phyloP scores from a whole-genome alignment of 2,329 filamentous ascomycete genomes.

The Aspergillus terreus region DNA sequence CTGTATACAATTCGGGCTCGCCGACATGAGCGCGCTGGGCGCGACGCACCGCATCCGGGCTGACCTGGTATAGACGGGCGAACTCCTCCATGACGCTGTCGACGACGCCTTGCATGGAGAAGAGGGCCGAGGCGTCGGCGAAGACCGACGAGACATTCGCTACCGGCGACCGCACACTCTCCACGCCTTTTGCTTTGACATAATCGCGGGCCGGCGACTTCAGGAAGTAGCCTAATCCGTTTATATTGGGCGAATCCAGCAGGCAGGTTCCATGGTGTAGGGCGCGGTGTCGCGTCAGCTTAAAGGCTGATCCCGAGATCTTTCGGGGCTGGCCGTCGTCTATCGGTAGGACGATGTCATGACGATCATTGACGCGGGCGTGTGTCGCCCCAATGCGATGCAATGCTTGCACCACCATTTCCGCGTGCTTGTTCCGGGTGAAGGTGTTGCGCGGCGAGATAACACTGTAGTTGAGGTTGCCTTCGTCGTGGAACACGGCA shows the following conservation, averaged over 20 bases:
- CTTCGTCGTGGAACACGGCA: conserved; percentile 87
- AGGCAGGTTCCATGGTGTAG: conserved; percentile 93
- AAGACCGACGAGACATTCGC: conserved; percentile 67
- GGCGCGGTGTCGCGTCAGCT: conserved; percentile 74
- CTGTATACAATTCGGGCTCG: conserved; percentile 30
- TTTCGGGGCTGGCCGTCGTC: conserved; percentile 57
- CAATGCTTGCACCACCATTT: conserved; percentile 88
- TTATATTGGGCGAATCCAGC: conserved; percentile 70
- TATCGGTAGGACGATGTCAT: conserved; percentile 81
- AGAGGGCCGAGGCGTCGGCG: conserved; percentile 40
- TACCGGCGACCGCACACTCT: conserved; percentile 83
- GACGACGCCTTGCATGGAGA: conserved; percentile 48
- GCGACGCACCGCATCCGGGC: conserved; percentile 29
- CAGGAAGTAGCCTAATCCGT: conserved; percentile 65
- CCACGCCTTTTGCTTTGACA: conserved; percentile 79
- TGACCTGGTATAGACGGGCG: conserved; percentile 58
- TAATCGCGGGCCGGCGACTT: conserved; percentile 72
- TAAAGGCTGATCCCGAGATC: conserved; percentile 91
- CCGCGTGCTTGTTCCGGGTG: conserved; percentile 79
- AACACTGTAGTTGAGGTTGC: conserved; percentile 93
- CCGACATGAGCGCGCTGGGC: conserved; percentile 32
- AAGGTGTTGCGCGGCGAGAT: conserved; percentile 75
- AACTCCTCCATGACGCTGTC: conserved; percentile 64
- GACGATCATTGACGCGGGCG: conserved; percentile 77
- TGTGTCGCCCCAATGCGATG: conserved; percentile 44